A percentile compares a stretch with the other conserved stretches of the same genome.
These are phyloP conservation scores for Auriculariales sp. DNA, from an alignment of 768 basidiomycete genomes.

Conservation along the genomic window DNA sequence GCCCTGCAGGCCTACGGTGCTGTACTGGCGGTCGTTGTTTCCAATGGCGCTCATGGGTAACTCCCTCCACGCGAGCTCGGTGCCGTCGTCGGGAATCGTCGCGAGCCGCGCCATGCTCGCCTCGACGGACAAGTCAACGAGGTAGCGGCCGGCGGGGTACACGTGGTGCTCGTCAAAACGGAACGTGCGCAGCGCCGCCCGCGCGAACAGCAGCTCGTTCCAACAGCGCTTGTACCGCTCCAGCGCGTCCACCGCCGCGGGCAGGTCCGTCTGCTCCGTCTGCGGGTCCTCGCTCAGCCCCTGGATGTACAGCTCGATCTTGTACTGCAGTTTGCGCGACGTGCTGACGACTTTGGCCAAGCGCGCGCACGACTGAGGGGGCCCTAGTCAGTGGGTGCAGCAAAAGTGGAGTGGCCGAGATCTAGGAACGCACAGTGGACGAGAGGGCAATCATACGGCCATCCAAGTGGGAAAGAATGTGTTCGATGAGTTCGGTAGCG, in stretches of 20 bases:
- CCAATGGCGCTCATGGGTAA: not conserved
- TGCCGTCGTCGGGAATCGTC: not conserved
- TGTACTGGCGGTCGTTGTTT: not conserved
- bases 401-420: not conserved
- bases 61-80: not conserved
- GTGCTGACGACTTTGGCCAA: not conserved
- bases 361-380: not conserved
- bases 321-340: not conserved
- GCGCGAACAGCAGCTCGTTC: not conserved
- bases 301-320: not conserved
- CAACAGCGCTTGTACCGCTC: not conserved
- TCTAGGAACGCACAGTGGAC: not conserved
- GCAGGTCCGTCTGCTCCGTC: not conserved
- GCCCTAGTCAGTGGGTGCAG: not conserved
- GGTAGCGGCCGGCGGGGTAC: not conserved
- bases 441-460: not conserved
- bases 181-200: not conserved
- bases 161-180: not conserved
- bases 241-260: not conserved
- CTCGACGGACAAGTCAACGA: not conserved
- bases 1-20: not conserved
- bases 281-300: not conserved
- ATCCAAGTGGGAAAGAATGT: not conserved
- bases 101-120: not conserved
- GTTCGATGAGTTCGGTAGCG: not conserved